Percentiles rank a stretch among this genome's conserved stretches.
Conservation (phyloP, 768 basidiomycete genomes). For the Grammothele lineata region DNA sequence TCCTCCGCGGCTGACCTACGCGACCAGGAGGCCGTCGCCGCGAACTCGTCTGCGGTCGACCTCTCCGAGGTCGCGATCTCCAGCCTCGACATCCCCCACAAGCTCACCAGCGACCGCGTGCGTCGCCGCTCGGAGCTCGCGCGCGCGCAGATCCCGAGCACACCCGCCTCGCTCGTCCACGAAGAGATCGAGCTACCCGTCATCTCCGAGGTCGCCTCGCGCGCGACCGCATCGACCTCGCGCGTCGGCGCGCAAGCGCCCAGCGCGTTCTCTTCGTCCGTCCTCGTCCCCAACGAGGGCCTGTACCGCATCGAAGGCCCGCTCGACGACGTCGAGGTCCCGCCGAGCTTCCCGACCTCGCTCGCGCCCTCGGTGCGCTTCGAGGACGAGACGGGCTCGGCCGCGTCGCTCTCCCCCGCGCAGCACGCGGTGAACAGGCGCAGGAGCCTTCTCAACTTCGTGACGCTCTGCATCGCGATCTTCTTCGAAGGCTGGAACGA, state of each 20-base stretch:
- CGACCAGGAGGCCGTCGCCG: not conserved
- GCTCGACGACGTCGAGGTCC: constrained; percentile 13
- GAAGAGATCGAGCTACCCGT: constrained; percentile 20
- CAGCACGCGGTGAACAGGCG: constrained; percentile 12
- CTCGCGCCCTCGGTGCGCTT: constrained; percentile 14
- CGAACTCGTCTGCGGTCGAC: constrained; percentile 11
- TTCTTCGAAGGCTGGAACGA: constrained; percentile 78
- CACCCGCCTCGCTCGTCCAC: constrained; percentile 5
- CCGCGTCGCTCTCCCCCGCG: constrained; percentile 15
- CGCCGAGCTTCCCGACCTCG: constrained; percentile 16
- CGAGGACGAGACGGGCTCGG: constrained; percentile 10
- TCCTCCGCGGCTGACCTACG: not conserved
- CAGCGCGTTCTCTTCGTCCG: too few relatives aligned
- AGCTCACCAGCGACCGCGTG: constrained; percentile 14
- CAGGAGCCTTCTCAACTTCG: constrained; percentile 40
- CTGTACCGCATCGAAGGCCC: too few relatives aligned
- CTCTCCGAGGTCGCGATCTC: constrained; percentile 8
- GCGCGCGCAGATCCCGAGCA: constrained; percentile 3
- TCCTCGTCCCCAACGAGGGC: too few relatives aligned
- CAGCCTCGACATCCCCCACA: constrained; percentile 15
- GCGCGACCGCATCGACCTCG: too few relatives aligned
- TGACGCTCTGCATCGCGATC: constrained; percentile 51
- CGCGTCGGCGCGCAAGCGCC: too few relatives aligned
- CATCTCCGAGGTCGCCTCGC: not conserved
- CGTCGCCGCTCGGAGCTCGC: constrained; percentile 19